A percentile compares a stretch with the other conserved stretches of the same genome.
Evolutionary conservation across 345 rosid species (phyloP).

Genomic region (Ceriops zippeliana): DNA sequence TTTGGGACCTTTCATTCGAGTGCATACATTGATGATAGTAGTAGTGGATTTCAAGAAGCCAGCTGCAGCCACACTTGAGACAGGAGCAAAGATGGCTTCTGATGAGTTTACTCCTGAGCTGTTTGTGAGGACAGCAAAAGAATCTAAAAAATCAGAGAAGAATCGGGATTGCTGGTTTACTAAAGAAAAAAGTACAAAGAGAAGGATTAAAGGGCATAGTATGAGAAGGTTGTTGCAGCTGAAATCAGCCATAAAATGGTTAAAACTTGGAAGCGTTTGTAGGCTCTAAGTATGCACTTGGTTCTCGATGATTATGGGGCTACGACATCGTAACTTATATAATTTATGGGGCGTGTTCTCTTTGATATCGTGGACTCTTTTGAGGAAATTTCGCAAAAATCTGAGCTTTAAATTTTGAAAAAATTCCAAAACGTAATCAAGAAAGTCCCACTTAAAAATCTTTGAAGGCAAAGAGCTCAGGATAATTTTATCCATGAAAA

Average conservation of each 20-base stretch:
- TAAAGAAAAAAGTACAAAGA: conserved; percentile 44
- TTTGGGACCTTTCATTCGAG: not conserved
- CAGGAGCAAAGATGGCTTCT: not conserved
- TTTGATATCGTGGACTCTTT: too few species aligned
- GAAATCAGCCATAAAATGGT: conserved; percentile 41
- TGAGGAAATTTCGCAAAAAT: too few species aligned
- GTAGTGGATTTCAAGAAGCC: not conserved
- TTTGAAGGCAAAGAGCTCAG: too few species aligned
- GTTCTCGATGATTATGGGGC: too few species aligned
- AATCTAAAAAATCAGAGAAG: conserved; percentile 12
- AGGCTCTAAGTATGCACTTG: too few species aligned
- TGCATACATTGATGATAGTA: not conserved
- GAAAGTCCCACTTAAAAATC: too few species aligned
- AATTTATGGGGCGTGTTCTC: too few species aligned
- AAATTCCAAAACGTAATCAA: too few species aligned
- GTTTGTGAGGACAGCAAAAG: not conserved
- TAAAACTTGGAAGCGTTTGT: too few species aligned
- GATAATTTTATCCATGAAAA: too few species aligned
- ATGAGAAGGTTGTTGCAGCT: conserved; percentile 37
- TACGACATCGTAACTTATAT: too few species aligned
- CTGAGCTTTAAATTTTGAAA: too few species aligned
- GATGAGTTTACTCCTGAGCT: not conserved
- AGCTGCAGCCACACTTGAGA: not conserved
- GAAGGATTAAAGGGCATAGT: conserved; percentile 40
- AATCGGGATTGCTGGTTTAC: conserved; percentile 30